Evolutionary conservation across 2,329 filamentous ascomycete species (phyloP), one percentile per base, ranked within the genome.

Genomic region (Macrophomina tecta): DNA sequence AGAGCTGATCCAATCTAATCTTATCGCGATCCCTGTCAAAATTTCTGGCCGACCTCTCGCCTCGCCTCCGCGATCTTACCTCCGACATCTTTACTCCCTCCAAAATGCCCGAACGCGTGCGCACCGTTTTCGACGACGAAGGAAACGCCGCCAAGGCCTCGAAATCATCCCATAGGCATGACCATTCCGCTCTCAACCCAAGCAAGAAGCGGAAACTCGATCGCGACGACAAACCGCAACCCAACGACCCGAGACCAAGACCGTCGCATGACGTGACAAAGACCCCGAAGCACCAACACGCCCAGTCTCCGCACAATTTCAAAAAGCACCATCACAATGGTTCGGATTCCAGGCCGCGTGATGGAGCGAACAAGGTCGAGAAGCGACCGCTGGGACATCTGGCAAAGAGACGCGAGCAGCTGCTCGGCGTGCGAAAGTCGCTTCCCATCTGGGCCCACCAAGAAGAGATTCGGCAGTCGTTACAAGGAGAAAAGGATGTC

Each of bases 391-490:
- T 18, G 45, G 58, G 58, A 12, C 42, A 36, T 2, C 68, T 83
- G 9, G 77, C 78, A 52, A 80, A 82, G 70, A 82, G 81, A 66
- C 83, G 84, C 18, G 80, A 82, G 62, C 75, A 77, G 3, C 76
- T 87, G 4, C 80, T 83, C 63, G 73, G 78, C 60, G 79, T 82
- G 6, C 87, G 93, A 28, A 87, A 90, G 74, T 83, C 87, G 14
- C 84, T 97, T 3, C 94, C 94, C 0, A 94, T 97, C 70, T 97
- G 92, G 88, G 81, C 85, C 4, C 87, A 93, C 70, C 87, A 87
- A 56, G 82, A 89, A 40, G 85, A 90, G 32, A 96, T 97, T 60
- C 87, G 88, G 42, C 75, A 83, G 16, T 83, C 86, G 2, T 80
- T 97, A 6, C 82, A 82, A 12, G 80, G 76, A 16, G 74, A 87